Evolutionary conservation across 2,329 filamentous ascomycete genomes (phyloP), one percentile per base, ranked within the genome.

Genomic region (Apiospora hydei): DNA sequence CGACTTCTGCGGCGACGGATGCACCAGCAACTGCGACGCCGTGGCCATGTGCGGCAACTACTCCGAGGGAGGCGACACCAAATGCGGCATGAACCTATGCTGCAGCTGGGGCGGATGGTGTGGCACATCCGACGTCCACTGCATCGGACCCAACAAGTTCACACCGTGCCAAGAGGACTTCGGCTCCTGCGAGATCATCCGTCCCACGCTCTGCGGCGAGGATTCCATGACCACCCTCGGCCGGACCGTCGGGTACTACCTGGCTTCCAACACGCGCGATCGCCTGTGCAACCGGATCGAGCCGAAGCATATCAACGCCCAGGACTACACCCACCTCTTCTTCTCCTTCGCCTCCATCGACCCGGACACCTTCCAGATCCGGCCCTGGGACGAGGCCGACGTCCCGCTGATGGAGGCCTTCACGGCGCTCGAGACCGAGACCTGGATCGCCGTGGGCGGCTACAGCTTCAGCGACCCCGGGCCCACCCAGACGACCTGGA

Each of bases 391-490:
- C 11, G 74, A 73, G 38, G 61, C 67, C 10, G 46, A 71, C 26
- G 26, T 30, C 26, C 26, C 26, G 1, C 70, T 81, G 0, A 82
- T 81, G 71, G 66, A 70, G 0, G 73, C 78, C 0, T 76, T 85
- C 11, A 81, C 80, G 53, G 6, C 70, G 84, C 11, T 57, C 47
- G 44, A 83, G 83, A 4, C 75, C 86, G 0, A 85, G 72, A 80
- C 81, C 0, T 82, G 78, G 75, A 78, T 86, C 18, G 78, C 82
- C 1, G 72, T 86, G 7, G 84, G 84, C 5, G 84, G 85, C 1
- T 85, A 82, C 80, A 76, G 80, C 3, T 83, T 85, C 73, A 83
- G 79, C 69, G 83, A 86, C 64, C 76, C 77, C 0, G 78, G 77
- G 24, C 73, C 77, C n/a, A 78, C 75, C 4, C 74, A 76, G 18